Evolutionary conservation across 495 filamentous ascomycete species (phyloP), one percentile per base, ranked within the genome.

Genomic region (Aspergillus ostianus): DNA sequence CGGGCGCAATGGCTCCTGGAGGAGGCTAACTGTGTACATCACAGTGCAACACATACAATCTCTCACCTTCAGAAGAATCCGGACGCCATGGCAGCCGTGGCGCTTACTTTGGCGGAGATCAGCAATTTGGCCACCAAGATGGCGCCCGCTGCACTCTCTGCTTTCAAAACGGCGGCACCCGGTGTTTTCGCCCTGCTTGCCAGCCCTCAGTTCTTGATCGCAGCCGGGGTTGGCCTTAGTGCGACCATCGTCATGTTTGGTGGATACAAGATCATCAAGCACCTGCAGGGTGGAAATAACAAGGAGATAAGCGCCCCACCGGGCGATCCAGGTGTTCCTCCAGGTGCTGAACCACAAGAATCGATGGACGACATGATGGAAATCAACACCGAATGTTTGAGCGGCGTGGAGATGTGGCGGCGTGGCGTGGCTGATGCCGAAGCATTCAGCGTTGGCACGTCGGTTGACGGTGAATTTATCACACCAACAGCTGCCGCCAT

Each of bases 261-360:
- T 46, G 94, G 94, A 15, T 97, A 90, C 83, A 97, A 94, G 78
- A 97, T 98, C 67, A 86, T 98, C 76, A 95, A 96, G 79, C 86
- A 86, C 65, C 88, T 97, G 62, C 75, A 81, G 51, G 26, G 67
- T 50, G 67, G 67, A 32, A 67, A 41, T 32, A 47, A 56, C 54
- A 45, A 47, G 51, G 41, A 41, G 45, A 48, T 27, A 12, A 48
- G 26, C 44, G 56, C 18, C 55, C 57, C 15, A 18, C 51, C 49
- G 51, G 47, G 9, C 51, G 41, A 48, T 47, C 47, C 19, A 47
- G 56, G 13, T 50, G 49, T 46, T 54, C 51, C 26, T 58, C 58
- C 50, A 53, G 56, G 27, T n/a, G 51, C 23, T 4, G 49, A 47
- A 47, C 50, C 52, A 8, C 53, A 57, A 12, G 51, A 68, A 2